These are phyloP conservation scores for Asterophora parasitica DNA, from an alignment of 768 basidiomycete species.

Conservation along the genomic window DNA sequence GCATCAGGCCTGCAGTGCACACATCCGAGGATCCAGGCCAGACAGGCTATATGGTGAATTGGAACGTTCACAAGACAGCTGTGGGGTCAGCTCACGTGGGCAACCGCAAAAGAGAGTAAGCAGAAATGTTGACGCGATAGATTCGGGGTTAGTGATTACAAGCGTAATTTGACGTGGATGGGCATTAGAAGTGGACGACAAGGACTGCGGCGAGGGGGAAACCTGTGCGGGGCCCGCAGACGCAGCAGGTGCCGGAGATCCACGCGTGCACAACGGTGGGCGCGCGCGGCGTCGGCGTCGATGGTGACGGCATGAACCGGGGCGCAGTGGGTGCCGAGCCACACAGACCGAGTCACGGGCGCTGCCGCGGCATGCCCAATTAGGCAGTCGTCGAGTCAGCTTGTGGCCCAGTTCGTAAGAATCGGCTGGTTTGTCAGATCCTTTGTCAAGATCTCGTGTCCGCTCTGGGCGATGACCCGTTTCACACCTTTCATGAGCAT, in stretches of 20 bases:
- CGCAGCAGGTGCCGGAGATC: not conserved
- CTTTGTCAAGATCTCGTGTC: constrained; percentile 19
- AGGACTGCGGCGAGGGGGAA: constrained; percentile 3
- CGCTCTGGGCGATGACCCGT: constrained; percentile 11
- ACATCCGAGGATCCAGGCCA: not conserved
- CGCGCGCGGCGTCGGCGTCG: constrained; percentile 12
- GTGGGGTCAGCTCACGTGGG: not conserved
- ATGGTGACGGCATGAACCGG: constrained; percentile 1
- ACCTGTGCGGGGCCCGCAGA: not conserved
- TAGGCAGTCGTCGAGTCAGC: constrained; percentile 13
- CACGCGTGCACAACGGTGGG: not conserved
- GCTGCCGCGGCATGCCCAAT: constrained; percentile 15
- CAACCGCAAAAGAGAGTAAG: not conserved
- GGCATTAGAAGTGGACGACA: constrained; percentile 3
- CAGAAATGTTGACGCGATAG: not conserved
- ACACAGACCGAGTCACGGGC: not conserved
- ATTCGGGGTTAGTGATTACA: constrained; percentile 1
- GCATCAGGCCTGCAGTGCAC: constrained; percentile 1
- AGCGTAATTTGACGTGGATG: constrained; percentile 9
- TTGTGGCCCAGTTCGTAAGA: constrained; percentile 9
- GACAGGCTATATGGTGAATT: not conserved
- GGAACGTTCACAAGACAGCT: not conserved
- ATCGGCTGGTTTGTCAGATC: constrained; percentile 19
- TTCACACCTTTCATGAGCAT: constrained; percentile 13
- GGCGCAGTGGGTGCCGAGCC: constrained; percentile 16